Conservation (phyloP, 2,329 filamentous ascomycete species). For the Xylaria sp. region DNA sequence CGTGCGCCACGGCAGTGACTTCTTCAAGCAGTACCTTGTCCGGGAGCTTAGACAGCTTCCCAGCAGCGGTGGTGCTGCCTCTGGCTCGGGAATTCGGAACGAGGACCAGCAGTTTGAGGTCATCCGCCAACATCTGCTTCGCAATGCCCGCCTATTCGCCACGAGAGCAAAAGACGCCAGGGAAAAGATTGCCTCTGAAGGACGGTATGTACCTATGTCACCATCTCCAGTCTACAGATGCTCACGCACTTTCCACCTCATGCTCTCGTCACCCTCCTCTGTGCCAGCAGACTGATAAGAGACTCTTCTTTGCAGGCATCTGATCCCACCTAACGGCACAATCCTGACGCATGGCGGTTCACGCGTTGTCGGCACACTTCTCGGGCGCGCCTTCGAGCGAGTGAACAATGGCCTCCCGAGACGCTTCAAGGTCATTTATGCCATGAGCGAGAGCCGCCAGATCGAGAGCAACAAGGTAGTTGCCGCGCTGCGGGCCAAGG, state of each 20-base stretch:
- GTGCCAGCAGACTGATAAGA: conserved; percentile 12
- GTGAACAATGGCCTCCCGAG: conserved; percentile 61
- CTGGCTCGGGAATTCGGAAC: conserved; percentile 44
- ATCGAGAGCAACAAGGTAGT: conserved; percentile 78
- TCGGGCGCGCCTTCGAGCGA: conserved; percentile 77
- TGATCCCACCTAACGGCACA: conserved; percentile 80
- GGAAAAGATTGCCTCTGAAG: conserved; percentile 82
- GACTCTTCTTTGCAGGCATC: conserved; percentile 59
- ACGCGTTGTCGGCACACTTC: conserved; percentile 80
- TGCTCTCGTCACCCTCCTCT: neutral
- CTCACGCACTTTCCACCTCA: neutral
- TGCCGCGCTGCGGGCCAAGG: conserved; percentile 73
- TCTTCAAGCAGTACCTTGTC: conserved; percentile 94
- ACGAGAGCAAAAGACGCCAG: conserved; percentile 85
- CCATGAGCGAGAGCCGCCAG: conserved; percentile 65
- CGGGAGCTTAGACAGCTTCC: conserved; percentile 71
- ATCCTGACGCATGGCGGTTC: conserved; percentile 93
- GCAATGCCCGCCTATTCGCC: conserved; percentile 88
- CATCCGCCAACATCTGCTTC: conserved; percentile 82
- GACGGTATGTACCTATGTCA: conserved; percentile 48
- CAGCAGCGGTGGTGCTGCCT: conserved; percentile 39
- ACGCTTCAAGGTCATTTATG: conserved; percentile 86
- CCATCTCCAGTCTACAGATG: neutral
- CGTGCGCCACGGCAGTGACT: conserved; percentile 90
- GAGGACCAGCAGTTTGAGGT: conserved; percentile 75